These are phyloP conservation scores for Pseudomonodictys pantanalensis DNA, from an alignment of 495 filamentous ascomycete genomes.

Conservation along the genomic window DNA sequence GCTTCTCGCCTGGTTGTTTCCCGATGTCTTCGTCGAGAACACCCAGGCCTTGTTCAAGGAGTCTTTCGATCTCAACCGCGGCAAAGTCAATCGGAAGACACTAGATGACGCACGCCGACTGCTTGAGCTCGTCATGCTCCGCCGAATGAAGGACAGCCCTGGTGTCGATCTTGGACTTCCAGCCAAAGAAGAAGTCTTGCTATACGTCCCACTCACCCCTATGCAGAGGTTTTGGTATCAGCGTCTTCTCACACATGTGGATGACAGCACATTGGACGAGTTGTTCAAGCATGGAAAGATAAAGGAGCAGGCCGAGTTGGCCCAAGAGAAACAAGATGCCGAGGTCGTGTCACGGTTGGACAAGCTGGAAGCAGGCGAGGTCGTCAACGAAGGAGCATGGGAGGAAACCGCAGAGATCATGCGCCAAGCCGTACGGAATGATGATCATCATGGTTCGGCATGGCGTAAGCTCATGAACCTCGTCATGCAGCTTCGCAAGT, in stretches of 20 bases:
- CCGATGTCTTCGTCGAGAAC: conserved; percentile 56
- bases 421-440: conserved; percentile 46
- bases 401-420: conserved; percentile 49
- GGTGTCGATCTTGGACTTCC: conserved; percentile 59
- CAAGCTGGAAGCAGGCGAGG: conserved; percentile 30
- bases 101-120: conserved; percentile 54
- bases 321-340: conserved; percentile 37
- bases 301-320: conserved; percentile 47
- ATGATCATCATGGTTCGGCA: conserved; percentile 36
- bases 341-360: conserved; percentile 11
- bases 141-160: conserved; percentile 60
- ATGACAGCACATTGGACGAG: conserved; percentile 53
- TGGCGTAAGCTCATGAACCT: conserved; percentile 62
- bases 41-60: conserved; percentile 54
- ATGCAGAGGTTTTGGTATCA: conserved; percentile 64
- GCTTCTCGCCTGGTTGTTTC: conserved; percentile 61
- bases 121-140: conserved; percentile 61
- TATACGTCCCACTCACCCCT: conserved; percentile 60
- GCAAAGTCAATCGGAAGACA: conserved; percentile 53
- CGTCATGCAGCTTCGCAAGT: conserved; percentile 63
- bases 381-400: conserved; percentile 43
- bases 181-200: conserved; percentile 56
- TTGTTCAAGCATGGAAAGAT: conserved; percentile 49
- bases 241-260: conserved; percentile 56
- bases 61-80: conserved; percentile 58